phyloP scores from a whole-genome alignment of 345 rosid genomes.

The Brassica juncea region DNA sequence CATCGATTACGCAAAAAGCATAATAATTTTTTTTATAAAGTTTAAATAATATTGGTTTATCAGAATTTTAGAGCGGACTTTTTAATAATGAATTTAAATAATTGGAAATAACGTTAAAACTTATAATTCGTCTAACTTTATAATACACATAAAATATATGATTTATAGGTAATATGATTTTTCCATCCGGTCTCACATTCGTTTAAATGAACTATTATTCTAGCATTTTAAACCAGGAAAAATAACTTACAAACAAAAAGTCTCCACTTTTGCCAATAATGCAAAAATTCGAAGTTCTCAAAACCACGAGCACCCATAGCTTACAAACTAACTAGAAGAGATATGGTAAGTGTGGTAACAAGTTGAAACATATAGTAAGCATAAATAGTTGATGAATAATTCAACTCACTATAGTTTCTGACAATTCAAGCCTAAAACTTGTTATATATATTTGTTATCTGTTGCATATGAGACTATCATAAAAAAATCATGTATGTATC shows the following conservation, averaged over 20 bases:
- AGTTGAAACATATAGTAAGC: background rate
- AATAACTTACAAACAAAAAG: background rate
- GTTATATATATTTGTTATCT: background rate
- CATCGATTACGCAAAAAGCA: conserved; percentile 32
- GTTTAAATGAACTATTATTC: background rate
- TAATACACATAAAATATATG: background rate
- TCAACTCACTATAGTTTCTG: conserved; percentile 3
- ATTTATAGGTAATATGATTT: background rate
- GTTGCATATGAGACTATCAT: background rate
- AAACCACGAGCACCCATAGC: background rate
- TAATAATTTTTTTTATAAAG: background rate
- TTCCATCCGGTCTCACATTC: background rate
- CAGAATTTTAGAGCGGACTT: background rate
- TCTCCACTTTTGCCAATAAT: background rate
- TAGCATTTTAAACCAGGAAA: background rate
- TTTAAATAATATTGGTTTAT: background rate
- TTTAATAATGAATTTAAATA: background rate
- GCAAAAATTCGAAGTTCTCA: background rate
- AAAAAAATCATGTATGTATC: background rate
- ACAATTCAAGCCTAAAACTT: conserved; percentile 6
- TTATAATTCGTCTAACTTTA: background rate
- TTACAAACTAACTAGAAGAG: background rate
- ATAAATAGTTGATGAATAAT: background rate
- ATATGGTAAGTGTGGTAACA: background rate
- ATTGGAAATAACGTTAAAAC: background rate